A percentile compares a stretch with the other conserved stretches of the same genome.
These are phyloP conservation scores for Eleusine coracana DNA, from an alignment of 176 grass and related monocot species.

Conservation along the genomic window DNA sequence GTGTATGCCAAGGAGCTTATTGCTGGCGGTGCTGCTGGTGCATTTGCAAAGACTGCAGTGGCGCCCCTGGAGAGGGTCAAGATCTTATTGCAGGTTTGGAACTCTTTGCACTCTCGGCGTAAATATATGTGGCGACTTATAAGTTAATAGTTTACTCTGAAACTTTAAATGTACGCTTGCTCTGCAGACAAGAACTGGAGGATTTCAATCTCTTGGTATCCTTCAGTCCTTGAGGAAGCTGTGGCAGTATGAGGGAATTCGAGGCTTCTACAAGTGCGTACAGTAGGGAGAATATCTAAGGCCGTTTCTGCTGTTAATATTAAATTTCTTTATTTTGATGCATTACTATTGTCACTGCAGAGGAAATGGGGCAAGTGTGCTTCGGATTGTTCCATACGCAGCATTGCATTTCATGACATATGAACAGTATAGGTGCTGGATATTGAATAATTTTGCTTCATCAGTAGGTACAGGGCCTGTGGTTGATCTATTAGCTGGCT, in stretches of 20 bases:
- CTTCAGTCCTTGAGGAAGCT: slow-evolving; percentile 72
- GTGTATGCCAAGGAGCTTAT: slow-evolving; percentile 87
- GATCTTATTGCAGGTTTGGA: slow-evolving; percentile 76
- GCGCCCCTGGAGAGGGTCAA: slow-evolving; percentile 90
- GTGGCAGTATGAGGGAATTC: slow-evolving; percentile 71
- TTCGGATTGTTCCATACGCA: slow-evolving; percentile 94
- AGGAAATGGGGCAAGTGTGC: slow-evolving; percentile 92
- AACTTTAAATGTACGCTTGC: not conserved
- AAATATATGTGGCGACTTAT: not conserved
- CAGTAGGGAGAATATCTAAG: too few relatives aligned
- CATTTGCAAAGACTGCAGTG: slow-evolving; percentile 81
- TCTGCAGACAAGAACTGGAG: slow-evolving; percentile 80
- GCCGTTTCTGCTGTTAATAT: not conserved
- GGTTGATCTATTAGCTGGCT: slow-evolving; percentile 95
- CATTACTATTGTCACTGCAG: slow-evolving; percentile 42
- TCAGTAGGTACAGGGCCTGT: slow-evolving; percentile 74
- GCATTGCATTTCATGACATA: slow-evolving; percentile 98
- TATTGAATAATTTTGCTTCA: slow-evolving; percentile 76
- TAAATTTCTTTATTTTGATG: slow-evolving; percentile 1
- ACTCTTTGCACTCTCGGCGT: not conserved
- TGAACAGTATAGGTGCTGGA: slow-evolving; percentile 83
- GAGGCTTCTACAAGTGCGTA: slow-evolving; percentile 90
- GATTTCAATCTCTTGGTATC: slow-evolving; percentile 86
- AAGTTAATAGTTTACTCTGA: not conserved
- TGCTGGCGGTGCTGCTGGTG: slow-evolving; percentile 82